Evolutionary conservation across 2,329 filamentous ascomycete species (phyloP), one percentile per base, ranked within the genome.

Genomic region (Dactylellina haptotyla): DNA sequence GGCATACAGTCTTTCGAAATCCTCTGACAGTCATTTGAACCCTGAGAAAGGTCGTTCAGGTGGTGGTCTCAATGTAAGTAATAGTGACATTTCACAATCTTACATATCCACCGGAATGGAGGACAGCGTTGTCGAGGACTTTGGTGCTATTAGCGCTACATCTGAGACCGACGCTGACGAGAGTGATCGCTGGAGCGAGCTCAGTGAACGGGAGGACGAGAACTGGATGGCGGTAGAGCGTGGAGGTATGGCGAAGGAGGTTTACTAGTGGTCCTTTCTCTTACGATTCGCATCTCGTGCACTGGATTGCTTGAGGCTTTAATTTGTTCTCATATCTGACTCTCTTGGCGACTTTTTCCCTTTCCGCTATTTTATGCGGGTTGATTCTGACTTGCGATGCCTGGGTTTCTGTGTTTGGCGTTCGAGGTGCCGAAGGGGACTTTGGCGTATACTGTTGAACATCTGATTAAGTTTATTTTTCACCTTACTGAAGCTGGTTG

Each of bases 151-250:
- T 18, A 67, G 62, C 28, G 62, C 63, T 9, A 41, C 59, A 3
- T 65, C 54, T 6, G 67, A 73, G 34, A 67, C 70, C 2, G 70
- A 74, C 34, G 70, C 62, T 18, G 70, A 74, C n/a, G 70, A 74
- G 45, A 74, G 70, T 14, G 70, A 74, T 62, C 61, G 63, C n/a
- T 74, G 70, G 70, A 62, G 54, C 1, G 70, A 74, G 30, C 48
- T 74, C 16, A 62, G 56, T 51, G 70, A 72, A 1, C 67, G 61
- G 20, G 59, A 72, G 18, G 67, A 72, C 6, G 61, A 72, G 39
- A 48, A 72, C 12, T 72, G 67, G 67, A 72, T 72, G 67, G 67
- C 67, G 4, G 67, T 72, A 23, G 67, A 72, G 16, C 51, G 67
- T 14, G 61, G 61, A 28, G 67, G 67, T 4, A 72, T 72, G 59